phyloP scores from a whole-genome alignment of 2,329 filamentous ascomycete genomes.

The Hymenotorrendiella dingleyae region DNA sequence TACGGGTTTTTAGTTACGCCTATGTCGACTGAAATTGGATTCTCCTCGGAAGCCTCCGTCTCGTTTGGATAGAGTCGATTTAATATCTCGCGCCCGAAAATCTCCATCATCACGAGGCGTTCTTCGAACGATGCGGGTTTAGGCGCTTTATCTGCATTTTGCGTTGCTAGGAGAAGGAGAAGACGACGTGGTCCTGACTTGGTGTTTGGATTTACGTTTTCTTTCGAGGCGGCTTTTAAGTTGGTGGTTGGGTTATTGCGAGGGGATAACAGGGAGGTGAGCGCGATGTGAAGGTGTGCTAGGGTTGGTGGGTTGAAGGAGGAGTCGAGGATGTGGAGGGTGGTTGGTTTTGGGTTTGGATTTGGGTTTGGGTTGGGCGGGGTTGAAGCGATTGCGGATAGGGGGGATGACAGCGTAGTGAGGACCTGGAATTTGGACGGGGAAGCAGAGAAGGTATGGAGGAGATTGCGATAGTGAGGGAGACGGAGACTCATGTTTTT shows the following conservation, averaged over 20 bases:
- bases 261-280: constrained; percentile 35
- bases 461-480: constrained; percentile 15
- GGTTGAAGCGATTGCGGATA: neutral
- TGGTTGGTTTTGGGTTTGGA: constrained; percentile 22
- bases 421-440: constrained; percentile 24
- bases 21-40: constrained; percentile 50
- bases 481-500: constrained; percentile 17
- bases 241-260: constrained; percentile 15
- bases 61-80: neutral
- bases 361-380: constrained; percentile 2
- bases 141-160: constrained; percentile 61
- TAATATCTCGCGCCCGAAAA: constrained; percentile 55
- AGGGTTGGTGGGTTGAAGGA: constrained; percentile 63
- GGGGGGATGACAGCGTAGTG: constrained; percentile 13
- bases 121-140: constrained; percentile 63
- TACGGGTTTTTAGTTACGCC: constrained; percentile 66
- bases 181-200: constrained; percentile 33
- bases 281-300: constrained; percentile 54
- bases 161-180: constrained; percentile 53
- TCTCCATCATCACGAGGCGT: constrained; percentile 64
- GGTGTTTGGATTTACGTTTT: too few species aligned
- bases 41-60: too few species aligned
- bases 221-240: constrained; percentile 2
- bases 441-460: constrained; percentile 24
- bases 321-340: constrained; percentile 56